These are phyloP conservation scores for Penicillium egyptiacum DNA, from an alignment of 495 filamentous ascomycete species.

Conservation along the genomic window DNA sequence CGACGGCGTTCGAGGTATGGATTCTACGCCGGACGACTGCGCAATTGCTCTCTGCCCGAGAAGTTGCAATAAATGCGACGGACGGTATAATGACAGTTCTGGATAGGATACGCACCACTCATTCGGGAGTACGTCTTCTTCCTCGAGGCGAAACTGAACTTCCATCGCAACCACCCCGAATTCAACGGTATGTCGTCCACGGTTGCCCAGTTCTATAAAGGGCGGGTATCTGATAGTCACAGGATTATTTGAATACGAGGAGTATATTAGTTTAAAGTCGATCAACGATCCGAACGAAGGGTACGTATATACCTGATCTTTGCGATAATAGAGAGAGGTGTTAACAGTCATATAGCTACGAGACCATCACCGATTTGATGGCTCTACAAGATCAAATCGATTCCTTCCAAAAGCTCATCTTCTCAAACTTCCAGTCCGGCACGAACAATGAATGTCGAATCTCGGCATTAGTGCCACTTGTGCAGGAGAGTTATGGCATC, in stretches of 20 bases:
- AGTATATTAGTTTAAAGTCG: slow-evolving; percentile 95
- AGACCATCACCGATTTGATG: slow-evolving; percentile 97
- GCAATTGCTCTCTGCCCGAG: not conserved
- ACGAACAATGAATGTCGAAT: slow-evolving; percentile 97
- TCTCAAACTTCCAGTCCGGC: slow-evolving; percentile 87
- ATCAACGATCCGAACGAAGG: slow-evolving; percentile 99
- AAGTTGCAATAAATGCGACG: slow-evolving; percentile 3
- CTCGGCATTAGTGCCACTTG: slow-evolving; percentile 86
- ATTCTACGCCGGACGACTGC: not conserved
- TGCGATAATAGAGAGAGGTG: not conserved
- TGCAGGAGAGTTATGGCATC: slow-evolving; percentile 98
- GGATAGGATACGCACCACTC: slow-evolving; percentile 79
- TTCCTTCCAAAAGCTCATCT: slow-evolving; percentile 95
- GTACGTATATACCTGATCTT: slow-evolving; percentile 26
- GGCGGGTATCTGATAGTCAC: slow-evolving; percentile 19
- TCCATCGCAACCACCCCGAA: slow-evolving; percentile 94
- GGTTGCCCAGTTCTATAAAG: not conserved
- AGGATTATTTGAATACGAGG: slow-evolving; percentile 95
- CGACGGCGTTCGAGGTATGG: slow-evolving; percentile 76
- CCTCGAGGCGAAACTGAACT: slow-evolving; percentile 85
- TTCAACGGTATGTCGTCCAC: slow-evolving; percentile 73
- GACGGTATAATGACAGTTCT: slow-evolving; percentile 16
- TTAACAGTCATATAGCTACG: slow-evolving; percentile 59
- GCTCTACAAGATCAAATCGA: slow-evolving; percentile 96
- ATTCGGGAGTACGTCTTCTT: slow-evolving; percentile 96